Evolutionary conservation across 2,329 filamentous ascomycete genomes (phyloP).

Genomic region (Atkinsonella texensis): DNA sequence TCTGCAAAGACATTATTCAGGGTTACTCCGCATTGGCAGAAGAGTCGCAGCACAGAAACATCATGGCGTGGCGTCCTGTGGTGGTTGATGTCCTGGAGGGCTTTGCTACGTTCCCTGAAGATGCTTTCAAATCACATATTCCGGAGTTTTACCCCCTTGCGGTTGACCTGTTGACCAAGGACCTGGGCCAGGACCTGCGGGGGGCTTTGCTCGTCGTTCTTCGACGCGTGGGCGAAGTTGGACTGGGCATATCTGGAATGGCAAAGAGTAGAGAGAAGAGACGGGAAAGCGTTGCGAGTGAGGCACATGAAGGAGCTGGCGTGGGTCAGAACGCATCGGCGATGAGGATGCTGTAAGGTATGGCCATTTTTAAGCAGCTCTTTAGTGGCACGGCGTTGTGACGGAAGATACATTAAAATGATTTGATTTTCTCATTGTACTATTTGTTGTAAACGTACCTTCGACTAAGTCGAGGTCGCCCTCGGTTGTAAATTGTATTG

Average conservation of each 20-base stretch:
- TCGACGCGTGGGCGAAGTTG: slow-evolving; percentile 70
- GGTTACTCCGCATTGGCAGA: slow-evolving; percentile 81
- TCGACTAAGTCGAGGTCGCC: not conserved
- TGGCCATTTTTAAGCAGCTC: slow-evolving; percentile 1
- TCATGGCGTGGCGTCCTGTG: slow-evolving; percentile 91
- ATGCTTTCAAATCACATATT: slow-evolving; percentile 70
- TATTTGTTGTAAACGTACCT: too few species aligned
- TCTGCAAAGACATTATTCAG: slow-evolving; percentile 88
- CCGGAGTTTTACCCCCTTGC: slow-evolving; percentile 75
- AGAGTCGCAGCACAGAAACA: slow-evolving; percentile 93
- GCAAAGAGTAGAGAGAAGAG: slow-evolving; percentile 20
- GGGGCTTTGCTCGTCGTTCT: slow-evolving; percentile 66
- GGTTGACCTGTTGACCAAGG: slow-evolving; percentile 71
- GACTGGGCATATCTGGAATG: slow-evolving; percentile 44
- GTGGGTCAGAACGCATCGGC: slow-evolving; percentile 21
- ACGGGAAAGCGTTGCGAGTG: slow-evolving; percentile 29
- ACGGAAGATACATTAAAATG: slow-evolving; percentile 15
- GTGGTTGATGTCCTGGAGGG: slow-evolving; percentile 95
- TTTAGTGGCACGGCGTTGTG: slow-evolving; percentile 17
- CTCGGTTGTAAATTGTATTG: too few species aligned
- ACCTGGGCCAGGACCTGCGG: slow-evolving; percentile 70
- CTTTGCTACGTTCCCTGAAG: slow-evolving; percentile 69
- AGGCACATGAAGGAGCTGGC: slow-evolving; percentile 16
- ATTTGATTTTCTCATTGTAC: slow-evolving; percentile 7
- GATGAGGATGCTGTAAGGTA: slow-evolving; percentile 22